These are phyloP conservation scores for Leccinum rimulosum DNA, from an alignment of 768 basidiomycete genomes.

Conservation along the genomic window DNA sequence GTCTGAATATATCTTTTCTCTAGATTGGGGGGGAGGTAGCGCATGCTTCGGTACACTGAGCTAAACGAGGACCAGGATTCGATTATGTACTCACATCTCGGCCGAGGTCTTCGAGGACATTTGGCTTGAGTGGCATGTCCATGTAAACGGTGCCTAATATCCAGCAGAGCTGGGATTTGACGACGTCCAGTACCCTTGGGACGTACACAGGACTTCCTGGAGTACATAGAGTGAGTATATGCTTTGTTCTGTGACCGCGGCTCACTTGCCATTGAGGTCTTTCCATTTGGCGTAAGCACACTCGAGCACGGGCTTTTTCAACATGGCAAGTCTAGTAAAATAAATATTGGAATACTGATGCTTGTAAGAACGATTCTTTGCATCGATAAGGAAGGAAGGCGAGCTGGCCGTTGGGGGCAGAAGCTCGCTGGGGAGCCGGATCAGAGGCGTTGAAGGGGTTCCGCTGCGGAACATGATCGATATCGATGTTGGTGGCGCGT, in stretches of 20 bases:
- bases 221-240: slow-evolving; percentile 7
- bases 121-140: slow-evolving; percentile 99
- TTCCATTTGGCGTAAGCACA: slow-evolving; percentile 53
- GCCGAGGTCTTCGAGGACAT: slow-evolving; percentile 93
- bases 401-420: slow-evolving; percentile 28
- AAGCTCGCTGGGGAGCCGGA: slow-evolving; percentile 30
- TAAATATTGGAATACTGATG: slow-evolving; percentile 77
- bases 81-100: slow-evolving; percentile 67
- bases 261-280: slow-evolving; percentile 37
- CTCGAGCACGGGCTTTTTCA: slow-evolving; percentile 47
- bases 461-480: slow-evolving; percentile 15
- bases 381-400: slow-evolving; percentile 43
- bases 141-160: slow-evolving; percentile 95
- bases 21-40: slow-evolving; percentile 78
- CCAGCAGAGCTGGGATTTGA: slow-evolving; percentile 82
- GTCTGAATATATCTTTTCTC: slow-evolving; percentile 68
- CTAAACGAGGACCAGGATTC: slow-evolving; percentile 4
- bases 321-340: slow-evolving; percentile 53
- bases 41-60: slow-evolving; percentile 60
- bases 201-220: slow-evolving; percentile 68
- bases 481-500: not conserved
- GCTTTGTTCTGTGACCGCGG: not conserved
- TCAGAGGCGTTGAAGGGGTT: slow-evolving; percentile 11
- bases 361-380: slow-evolving; percentile 51
- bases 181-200: slow-evolving; percentile 83